These are phyloP conservation scores for Aureobasidium lini DNA, from an alignment of 2,329 filamentous ascomycete species.

Conservation along the genomic window DNA sequence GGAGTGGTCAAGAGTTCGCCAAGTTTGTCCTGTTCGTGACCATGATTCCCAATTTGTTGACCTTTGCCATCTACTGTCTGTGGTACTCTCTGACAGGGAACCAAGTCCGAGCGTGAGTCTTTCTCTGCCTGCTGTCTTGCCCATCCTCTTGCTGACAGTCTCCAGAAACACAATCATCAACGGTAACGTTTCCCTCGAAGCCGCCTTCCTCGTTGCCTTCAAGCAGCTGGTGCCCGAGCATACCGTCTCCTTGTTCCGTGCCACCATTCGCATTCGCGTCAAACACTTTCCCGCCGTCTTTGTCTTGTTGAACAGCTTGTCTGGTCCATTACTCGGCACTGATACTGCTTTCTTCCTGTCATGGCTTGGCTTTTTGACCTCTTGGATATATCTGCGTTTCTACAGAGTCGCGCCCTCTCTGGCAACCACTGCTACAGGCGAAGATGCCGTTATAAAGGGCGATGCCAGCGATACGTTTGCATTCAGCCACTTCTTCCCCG, in stretches of 20 bases:
- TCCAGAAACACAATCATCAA: conserved; percentile 67
- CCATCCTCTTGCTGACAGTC: background rate
- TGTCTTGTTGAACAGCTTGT: conserved; percentile 62
- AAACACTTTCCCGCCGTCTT: conserved; percentile 72
- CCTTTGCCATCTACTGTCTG: conserved; percentile 65
- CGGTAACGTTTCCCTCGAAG: conserved; percentile 82
- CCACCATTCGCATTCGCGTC: conserved; percentile 81
- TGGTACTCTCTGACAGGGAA: conserved; percentile 64
- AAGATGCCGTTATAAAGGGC: conserved; percentile 56
- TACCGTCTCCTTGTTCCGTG: conserved; percentile 88
- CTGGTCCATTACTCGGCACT: conserved; percentile 57
- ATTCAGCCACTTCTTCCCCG: conserved; percentile 92
- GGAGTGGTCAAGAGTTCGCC: conserved; percentile 84
- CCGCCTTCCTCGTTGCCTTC: conserved; percentile 90
- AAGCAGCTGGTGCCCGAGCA: conserved; percentile 97
- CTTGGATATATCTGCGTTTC: conserved; percentile 95
- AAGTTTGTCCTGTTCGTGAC: conserved; percentile 77
- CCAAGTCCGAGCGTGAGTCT: conserved; percentile 15
- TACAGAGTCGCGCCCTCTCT: conserved; percentile 66
- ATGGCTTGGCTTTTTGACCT: conserved; percentile 72
- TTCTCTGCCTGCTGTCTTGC: background rate
- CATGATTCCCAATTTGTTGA: conserved; percentile 71
- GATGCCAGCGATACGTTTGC: conserved; percentile 95
- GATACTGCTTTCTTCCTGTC: conserved; percentile 73
- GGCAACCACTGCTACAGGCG: conserved; percentile 43